phyloP scores from a whole-genome alignment of 306 rosid species.

The Canavalia ensiformis region DNA sequence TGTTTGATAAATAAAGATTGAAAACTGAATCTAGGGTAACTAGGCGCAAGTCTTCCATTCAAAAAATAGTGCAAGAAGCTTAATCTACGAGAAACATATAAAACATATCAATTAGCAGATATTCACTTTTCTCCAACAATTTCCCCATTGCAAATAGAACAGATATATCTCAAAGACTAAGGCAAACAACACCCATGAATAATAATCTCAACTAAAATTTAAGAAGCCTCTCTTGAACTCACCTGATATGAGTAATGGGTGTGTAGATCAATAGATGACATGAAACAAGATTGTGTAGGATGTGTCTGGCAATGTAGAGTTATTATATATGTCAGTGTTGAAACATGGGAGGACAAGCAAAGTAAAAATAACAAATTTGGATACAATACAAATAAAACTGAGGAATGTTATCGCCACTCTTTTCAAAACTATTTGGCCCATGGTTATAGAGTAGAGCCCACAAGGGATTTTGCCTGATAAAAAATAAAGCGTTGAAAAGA shows the following conservation, averaged over 20 bases:
- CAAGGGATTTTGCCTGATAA: slow-evolving; percentile 8
- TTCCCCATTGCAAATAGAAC: slow-evolving; percentile 27
- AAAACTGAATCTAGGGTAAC: slow-evolving; percentile 35
- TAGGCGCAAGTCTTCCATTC: slow-evolving; percentile 8
- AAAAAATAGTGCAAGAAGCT: not conserved
- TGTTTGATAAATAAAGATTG: slow-evolving; percentile 21
- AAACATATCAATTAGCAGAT: slow-evolving; percentile 6
- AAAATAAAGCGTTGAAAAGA: not conserved
- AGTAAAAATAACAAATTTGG: slow-evolving; percentile 13
- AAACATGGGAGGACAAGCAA: slow-evolving; percentile 8
- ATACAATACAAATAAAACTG: slow-evolving; percentile 23
- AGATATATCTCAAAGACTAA: slow-evolving; percentile 29
- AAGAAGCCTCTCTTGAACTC: slow-evolving; percentile 41
- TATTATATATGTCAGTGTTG: slow-evolving; percentile 32
- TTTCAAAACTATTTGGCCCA: not conserved
- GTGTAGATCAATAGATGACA: slow-evolving; percentile 92
- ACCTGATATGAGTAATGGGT: slow-evolving; percentile 98
- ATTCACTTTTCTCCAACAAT: slow-evolving; percentile 21
- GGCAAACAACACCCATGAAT: slow-evolving; percentile 38
- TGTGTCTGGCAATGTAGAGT: slow-evolving; percentile 73
- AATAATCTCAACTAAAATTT: slow-evolving; percentile 30
- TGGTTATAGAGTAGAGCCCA: not conserved
- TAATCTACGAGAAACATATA: slow-evolving; percentile 6
- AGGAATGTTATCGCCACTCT: not conserved
- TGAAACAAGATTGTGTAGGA: slow-evolving; percentile 96